Conservation (phyloP, 176 grass and related monocot genomes). For the Zoysia pacifica region DNA sequence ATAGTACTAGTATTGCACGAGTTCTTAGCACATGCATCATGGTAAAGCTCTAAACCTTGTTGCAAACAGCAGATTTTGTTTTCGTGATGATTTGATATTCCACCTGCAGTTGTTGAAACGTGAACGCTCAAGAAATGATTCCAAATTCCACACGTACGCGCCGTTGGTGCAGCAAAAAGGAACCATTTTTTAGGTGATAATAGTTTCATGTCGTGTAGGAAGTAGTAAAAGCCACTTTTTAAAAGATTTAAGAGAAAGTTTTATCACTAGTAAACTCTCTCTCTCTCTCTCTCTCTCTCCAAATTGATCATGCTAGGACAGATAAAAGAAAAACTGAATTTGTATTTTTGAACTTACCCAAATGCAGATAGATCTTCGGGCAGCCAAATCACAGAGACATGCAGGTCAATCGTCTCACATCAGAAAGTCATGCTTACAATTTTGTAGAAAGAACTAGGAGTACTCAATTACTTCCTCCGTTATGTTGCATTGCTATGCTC, state of each 20-base stretch:
- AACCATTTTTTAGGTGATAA: background rate
- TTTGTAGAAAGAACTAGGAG: background rate
- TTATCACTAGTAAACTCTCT: background rate
- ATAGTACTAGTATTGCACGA: background rate
- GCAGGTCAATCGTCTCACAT: background rate
- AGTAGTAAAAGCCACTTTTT: background rate
- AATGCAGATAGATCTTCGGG: too few relatives aligned
- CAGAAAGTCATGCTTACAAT: background rate
- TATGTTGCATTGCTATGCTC: too few relatives aligned
- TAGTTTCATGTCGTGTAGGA: background rate
- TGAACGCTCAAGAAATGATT: conserved; percentile 3
- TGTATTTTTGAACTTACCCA: too few relatives aligned
- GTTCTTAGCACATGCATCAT: background rate
- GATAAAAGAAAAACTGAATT: too few relatives aligned
- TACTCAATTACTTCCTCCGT: too few relatives aligned
- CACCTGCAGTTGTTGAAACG: conserved; percentile 3
- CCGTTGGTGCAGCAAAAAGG: background rate
- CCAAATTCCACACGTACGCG: background rate
- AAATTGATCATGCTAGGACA: background rate
- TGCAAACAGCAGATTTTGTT: background rate
- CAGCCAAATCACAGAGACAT: background rate
- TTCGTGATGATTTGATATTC: conserved; percentile 23
- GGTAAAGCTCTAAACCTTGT: background rate
- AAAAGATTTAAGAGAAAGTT: background rate
- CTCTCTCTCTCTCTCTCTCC: background rate